phyloP scores from a whole-genome alignment of 768 basidiomycete species.

The Tylopilus sp. region DNA sequence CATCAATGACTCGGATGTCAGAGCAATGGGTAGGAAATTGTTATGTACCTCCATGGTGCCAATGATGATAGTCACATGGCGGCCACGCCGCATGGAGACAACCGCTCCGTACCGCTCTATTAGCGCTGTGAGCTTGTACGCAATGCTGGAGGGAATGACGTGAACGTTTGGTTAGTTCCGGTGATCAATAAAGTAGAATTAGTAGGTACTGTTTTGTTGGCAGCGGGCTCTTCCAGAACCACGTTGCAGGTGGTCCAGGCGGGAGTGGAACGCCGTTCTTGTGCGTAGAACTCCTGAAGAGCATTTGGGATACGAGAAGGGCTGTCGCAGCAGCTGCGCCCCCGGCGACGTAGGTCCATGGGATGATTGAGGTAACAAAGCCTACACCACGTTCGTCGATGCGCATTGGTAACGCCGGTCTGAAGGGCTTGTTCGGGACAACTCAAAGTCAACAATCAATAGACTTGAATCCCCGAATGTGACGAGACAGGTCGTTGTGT shows the following conservation, averaged over 20 bases:
- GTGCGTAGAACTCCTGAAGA: background rate
- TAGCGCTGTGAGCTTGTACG: too few species aligned
- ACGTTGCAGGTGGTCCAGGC: constrained; percentile 1
- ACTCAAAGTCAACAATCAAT: too few species aligned
- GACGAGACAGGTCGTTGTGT: too few species aligned
- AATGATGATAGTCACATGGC: constrained; percentile 15
- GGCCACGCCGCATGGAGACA: constrained; percentile 52
- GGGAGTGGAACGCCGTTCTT: background rate
- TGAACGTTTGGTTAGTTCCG: too few species aligned
- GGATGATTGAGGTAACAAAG: background rate
- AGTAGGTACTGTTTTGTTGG: background rate
- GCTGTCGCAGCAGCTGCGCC: background rate
- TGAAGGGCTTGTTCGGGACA: too few species aligned
- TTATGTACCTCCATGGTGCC: constrained; percentile 21
- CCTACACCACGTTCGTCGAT: background rate
- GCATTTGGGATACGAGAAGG: background rate
- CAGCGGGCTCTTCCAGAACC: constrained; percentile 1
- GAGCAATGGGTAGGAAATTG: too few species aligned
- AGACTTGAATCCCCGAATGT: too few species aligned
- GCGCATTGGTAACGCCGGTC: background rate
- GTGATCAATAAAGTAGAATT: background rate
- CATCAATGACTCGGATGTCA: too few species aligned
- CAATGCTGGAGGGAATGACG: too few species aligned
- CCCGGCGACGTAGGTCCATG: background rate
- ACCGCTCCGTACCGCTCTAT: too few species aligned